phyloP scores from a whole-genome alignment of 495 filamentous ascomycete genomes.

The Staphylotrichum tortipilum region DNA sequence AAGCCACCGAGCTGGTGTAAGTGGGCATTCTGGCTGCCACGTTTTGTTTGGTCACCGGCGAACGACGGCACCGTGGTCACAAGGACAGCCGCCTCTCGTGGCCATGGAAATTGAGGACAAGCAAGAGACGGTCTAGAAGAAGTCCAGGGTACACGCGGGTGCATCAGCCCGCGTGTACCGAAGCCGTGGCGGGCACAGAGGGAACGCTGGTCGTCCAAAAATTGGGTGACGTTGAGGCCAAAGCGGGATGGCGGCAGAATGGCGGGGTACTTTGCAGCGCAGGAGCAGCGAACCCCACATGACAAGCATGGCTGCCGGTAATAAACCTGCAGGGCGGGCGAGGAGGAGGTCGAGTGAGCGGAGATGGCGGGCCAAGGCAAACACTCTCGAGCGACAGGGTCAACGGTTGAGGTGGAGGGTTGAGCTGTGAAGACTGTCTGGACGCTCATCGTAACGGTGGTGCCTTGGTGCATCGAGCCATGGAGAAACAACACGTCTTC shows the following conservation, averaged over 20 bases:
- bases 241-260: slow-evolving; percentile 9
- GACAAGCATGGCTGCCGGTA: neutral
- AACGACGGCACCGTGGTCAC: no score
- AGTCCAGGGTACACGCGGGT: neutral
- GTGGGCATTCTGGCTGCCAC: slow-evolving; percentile 1
- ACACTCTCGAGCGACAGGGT: no score
- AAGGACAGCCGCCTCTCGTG: no score
- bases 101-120: neutral
- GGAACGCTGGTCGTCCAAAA: neutral
- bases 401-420: no score
- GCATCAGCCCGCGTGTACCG: neutral
- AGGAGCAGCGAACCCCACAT: neutral
- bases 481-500: no score
- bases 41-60: no score
- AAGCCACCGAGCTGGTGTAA: neutral
- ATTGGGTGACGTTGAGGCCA: neutral
- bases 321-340: neutral
- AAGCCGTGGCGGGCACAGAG: neutral
- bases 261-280: neutral
- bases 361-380: neutral
- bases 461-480: no score
- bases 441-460: no score
- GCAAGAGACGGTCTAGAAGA: neutral
- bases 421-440: no score
- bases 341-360: neutral